Conservation (phyloP, 305 asterid species). For the Solanum hybrid region DNA sequence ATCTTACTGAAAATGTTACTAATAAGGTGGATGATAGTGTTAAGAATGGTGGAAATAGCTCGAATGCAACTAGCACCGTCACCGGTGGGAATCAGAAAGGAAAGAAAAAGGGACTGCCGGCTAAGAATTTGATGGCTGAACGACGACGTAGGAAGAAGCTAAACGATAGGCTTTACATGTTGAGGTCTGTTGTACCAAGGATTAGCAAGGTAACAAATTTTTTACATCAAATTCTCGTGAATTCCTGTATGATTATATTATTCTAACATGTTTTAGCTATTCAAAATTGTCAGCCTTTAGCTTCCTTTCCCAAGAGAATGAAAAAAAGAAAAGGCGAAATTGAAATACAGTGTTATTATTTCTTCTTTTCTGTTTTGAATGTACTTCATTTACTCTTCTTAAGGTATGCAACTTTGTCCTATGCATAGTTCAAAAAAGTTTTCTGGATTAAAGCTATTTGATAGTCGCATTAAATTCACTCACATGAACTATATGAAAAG, state of each 20-base stretch:
- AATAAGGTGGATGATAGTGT: slow-evolving; percentile 22
- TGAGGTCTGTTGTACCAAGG: slow-evolving; percentile 89
- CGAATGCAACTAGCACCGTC: slow-evolving; percentile 33
- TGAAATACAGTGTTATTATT: background rate
- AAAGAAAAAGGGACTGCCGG: slow-evolving; percentile 88
- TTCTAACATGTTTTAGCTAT: slow-evolving; percentile 35
- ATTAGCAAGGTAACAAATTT: slow-evolving; percentile 77
- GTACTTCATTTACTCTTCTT: background rate
- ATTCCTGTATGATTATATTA: slow-evolving; percentile 5
- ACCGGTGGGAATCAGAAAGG: slow-evolving; percentile 53
- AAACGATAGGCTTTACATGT: slow-evolving; percentile 87
- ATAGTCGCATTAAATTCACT: slow-evolving; percentile 60
- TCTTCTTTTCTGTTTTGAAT: background rate
- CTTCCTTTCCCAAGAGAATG: background rate
- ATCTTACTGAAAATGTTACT: slow-evolving; percentile 34
- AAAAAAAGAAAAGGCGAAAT: background rate
- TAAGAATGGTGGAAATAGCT: slow-evolving; percentile 37
- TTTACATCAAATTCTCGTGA: slow-evolving; percentile 37
- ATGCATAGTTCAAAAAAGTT: slow-evolving; percentile 35
- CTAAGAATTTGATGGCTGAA: slow-evolving; percentile 96
- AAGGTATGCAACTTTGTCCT: slow-evolving; percentile 15
- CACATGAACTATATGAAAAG: slow-evolving; percentile 82
- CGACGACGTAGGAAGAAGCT: slow-evolving; percentile 91
- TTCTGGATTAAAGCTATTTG: slow-evolving; percentile 38
- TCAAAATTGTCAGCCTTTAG: background rate